Base-by-base conservation (phyloP, 768 basidiomycete genomes). In the Auricularia sp. region DNA sequence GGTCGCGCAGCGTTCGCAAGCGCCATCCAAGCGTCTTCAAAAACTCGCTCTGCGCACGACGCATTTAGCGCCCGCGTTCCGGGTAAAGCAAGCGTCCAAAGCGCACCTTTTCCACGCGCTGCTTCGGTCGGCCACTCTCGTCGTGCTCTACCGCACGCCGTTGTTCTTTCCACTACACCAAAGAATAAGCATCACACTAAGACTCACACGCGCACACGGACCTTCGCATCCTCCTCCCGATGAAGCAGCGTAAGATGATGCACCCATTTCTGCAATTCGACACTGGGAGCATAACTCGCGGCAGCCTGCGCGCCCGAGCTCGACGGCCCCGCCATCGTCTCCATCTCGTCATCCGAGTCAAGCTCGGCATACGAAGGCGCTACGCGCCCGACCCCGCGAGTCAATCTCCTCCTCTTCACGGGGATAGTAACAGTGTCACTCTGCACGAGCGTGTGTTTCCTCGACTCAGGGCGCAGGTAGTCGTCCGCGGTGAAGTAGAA, bases 401-500 rank as follows among this genome's bases (percentile, higher is more conserved):
- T 81, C 8, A 85, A 85, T 65, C 89, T 79, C 71, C 85, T 87
- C 68, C 75, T 21, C 59, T 39, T 35, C 18, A 0, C 59, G 24
- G 29, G 34, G 18, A 18, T 18, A 1, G 0, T 18, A 14, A 13
- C 59, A 2, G 33, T 29, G 1, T 21, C 33, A 61, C 14, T 11
- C 14, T 16, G 10, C 6, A 18, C 59, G 11, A 13, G 14, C 16
- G 59, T 7, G 16, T 61, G 16, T n/a, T 16, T 21, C 59, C 33
- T 61, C 2, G 18, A 18, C 24, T 7, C 36, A 16, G 63, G 54
- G 36, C 54, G 58, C 47, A 86, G 75, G 69, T 89, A 90, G 69
- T 90, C 89, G 47, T 84, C 81, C 69, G 90, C 89, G 66, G 82
- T 83, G 66, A 81, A 76, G 72, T 82, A 90, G 72, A 90, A 92